A percentile compares a stretch with the other conserved stretches of the same genome.
These are phyloP conservation scores for Tricholoma terreum DNA, from an alignment of 768 basidiomycete genomes.

Conservation along the genomic window DNA sequence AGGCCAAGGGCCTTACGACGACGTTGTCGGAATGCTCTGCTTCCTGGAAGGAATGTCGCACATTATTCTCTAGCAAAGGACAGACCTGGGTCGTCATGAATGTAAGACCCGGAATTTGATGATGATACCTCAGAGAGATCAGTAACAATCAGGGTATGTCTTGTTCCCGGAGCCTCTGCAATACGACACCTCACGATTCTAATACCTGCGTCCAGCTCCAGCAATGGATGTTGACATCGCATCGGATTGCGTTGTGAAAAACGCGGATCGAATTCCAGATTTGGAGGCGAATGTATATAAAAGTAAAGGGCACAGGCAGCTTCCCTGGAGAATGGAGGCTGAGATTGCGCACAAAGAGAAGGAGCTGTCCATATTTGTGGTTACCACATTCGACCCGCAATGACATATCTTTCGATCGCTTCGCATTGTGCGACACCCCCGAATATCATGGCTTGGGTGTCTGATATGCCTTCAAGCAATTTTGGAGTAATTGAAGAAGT, in stretches of 20 bases:
- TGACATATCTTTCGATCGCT: conserved; percentile 72
- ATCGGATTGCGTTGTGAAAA: conserved; percentile 29
- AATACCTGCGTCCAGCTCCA: conserved; percentile 83
- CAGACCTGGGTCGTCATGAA: conserved; percentile 36
- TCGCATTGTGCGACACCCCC: conserved; percentile 42
- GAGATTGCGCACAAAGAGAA: conserved; percentile 15
- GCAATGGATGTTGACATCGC: conserved; percentile 29
- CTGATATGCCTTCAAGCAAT: neutral
- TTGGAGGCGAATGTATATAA: conserved; percentile 45
- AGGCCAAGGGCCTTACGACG: conserved; percentile 58
- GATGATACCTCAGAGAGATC: conserved; percentile 71
- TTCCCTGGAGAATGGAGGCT: conserved; percentile 52
- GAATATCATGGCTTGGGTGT: conserved; percentile 19
- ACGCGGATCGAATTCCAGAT: conserved; percentile 53
- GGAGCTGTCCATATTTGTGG: conserved; percentile 5
- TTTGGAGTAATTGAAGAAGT: conserved; percentile 29
- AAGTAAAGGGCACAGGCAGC: conserved; percentile 58
- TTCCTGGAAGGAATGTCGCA: conserved; percentile 13
- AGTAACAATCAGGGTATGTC: conserved; percentile 52
- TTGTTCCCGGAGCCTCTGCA: conserved; percentile 31
- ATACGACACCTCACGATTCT: conserved; percentile 54
- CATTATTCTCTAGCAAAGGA: conserved; percentile 40
- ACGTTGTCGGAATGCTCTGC: conserved; percentile 21
- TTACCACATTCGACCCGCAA: conserved; percentile 85
- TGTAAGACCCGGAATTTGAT: neutral